Base-by-base conservation (phyloP, 176 grass and related monocot species). In the Aegilops longissima region DNA sequence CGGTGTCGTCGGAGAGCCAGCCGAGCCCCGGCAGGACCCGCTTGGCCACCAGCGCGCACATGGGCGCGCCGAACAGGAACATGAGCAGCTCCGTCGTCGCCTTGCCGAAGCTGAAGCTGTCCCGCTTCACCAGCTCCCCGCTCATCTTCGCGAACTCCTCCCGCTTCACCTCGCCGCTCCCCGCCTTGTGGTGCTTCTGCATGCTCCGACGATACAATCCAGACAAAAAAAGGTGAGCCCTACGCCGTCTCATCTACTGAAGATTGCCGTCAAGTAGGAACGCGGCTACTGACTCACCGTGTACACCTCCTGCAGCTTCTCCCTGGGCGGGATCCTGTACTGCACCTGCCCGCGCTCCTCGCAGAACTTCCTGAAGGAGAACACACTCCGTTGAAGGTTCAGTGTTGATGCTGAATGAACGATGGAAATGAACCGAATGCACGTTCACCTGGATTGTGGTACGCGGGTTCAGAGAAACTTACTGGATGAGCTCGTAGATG, bases 401-500 rank as follows among this genome's bases (percentile, higher is more conserved):
- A 21, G 54, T 0, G 18, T 2, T 9, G 54, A 4, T 59, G 54
- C 0, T 8, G 54, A 58, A 59, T 18, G 14, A 11, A 63, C 35
- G 4, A 12, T 62, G 49, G 49, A 52, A 0, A 17, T 52, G 51
- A 54, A 18, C 25, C 25, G 25, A 27, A 1, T 27, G 25, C 25
- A 27, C 25, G 25, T 27, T 27, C 25, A 27, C 25, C 25, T 27
- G 25, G 25, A 27, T 27, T 27, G 25, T 27, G 25, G 25, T 27
- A 27, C 25, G 25, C 25, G 25, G 18, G 49, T 38, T 54, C 38
- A 71, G 21, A 73, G 29, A 31, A 81, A 87, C 66, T 87, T 88
- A 97, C 95, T 91, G 67, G 16, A 89, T 86, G 23, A 91, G 86
- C 9, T 87, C 69, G 29, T 83, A 85, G 65, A 97, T 87, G 86